Evolutionary conservation across 805 yeast species (phyloP).

Genomic region (Saccharomycopsis babjevae): DNA sequence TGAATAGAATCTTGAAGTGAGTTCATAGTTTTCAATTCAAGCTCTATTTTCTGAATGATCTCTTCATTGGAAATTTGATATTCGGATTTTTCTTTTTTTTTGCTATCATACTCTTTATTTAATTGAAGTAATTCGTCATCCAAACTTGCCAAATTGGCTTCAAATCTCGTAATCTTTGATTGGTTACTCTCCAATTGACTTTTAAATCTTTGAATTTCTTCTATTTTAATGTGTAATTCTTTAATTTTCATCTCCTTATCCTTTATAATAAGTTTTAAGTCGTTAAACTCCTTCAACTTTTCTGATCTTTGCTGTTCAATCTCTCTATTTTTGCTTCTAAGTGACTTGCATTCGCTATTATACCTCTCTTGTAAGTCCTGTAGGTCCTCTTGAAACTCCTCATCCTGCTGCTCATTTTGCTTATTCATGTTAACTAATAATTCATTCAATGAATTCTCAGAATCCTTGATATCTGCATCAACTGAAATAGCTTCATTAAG

Average conservation of each 20-base stretch:
- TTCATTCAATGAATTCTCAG: slow-evolving; percentile 24
- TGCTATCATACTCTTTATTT: background rate
- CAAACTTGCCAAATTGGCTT: slow-evolving; percentile 14
- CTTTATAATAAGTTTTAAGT: slow-evolving; percentile 40
- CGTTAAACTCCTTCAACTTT: slow-evolving; percentile 33
- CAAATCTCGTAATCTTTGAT: slow-evolving; percentile 22
- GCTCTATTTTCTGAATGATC: background rate
- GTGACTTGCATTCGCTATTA: slow-evolving; percentile 29
- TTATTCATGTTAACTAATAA: slow-evolving; percentile 25
- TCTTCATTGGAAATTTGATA: background rate
- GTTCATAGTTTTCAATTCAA: background rate
- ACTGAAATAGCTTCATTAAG: slow-evolving; percentile 24
- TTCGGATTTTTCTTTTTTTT: background rate
- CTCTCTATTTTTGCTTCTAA: slow-evolving; percentile 28
- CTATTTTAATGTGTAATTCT: slow-evolving; percentile 40
- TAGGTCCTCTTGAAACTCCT: slow-evolving; percentile 35
- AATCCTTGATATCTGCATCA: background rate
- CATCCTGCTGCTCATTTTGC: slow-evolving; percentile 23
- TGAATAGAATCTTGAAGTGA: background rate
- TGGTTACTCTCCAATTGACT: slow-evolving; percentile 30
- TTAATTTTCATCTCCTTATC: slow-evolving; percentile 44
- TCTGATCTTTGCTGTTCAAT: slow-evolving; percentile 35
- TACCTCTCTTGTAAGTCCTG: slow-evolving; percentile 34
- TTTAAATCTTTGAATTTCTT: slow-evolving; percentile 35
- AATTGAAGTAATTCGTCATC: slow-evolving; percentile 1